These are phyloP conservation scores for Curvularia sp. DNA, from an alignment of 2,329 filamentous ascomycete species.

Conservation along the genomic window DNA sequence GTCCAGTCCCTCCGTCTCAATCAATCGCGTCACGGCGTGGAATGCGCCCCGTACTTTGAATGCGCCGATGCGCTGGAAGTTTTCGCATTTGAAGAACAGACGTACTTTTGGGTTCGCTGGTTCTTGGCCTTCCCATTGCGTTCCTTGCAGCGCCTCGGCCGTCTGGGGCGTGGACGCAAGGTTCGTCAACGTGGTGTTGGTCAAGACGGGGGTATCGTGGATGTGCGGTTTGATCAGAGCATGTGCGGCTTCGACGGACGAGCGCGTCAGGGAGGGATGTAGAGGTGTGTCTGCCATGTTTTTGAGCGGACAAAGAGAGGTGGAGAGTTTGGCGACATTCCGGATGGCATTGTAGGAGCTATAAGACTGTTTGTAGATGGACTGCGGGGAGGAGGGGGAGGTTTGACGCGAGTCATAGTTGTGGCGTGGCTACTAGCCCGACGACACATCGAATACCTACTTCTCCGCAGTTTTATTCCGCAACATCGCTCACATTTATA, in stretches of 20 bases:
- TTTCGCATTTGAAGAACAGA: conserved; percentile 96
- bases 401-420: background rate
- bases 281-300: background rate
- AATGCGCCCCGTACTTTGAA: conserved; percentile 95
- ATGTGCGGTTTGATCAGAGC: conserved; percentile 75
- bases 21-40: conserved; percentile 77
- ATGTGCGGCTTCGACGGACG: conserved; percentile 76
- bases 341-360: conserved; percentile 4
- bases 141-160: conserved; percentile 61
- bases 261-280: conserved; percentile 70
- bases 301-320: background rate
- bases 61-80: conserved; percentile 86
- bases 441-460: background rate
- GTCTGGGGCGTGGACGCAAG: conserved; percentile 77
- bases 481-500: background rate
- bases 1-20: conserved; percentile 60
- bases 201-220: conserved; percentile 84
- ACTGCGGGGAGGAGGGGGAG: conserved; percentile 2
- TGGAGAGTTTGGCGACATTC: conserved; percentile 11
- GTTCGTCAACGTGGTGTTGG: conserved; percentile 74
- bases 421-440: background rate
- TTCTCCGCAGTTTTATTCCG: background rate
- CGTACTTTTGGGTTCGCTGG: conserved; percentile 71
- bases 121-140: conserved; percentile 63
- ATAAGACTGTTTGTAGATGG: background rate